Percentiles rank a stretch among this genome's conserved stretches.
These are phyloP conservation scores for Apiospora koreana DNA, from an alignment of 2,329 filamentous ascomycete genomes.

Conservation along the genomic window DNA sequence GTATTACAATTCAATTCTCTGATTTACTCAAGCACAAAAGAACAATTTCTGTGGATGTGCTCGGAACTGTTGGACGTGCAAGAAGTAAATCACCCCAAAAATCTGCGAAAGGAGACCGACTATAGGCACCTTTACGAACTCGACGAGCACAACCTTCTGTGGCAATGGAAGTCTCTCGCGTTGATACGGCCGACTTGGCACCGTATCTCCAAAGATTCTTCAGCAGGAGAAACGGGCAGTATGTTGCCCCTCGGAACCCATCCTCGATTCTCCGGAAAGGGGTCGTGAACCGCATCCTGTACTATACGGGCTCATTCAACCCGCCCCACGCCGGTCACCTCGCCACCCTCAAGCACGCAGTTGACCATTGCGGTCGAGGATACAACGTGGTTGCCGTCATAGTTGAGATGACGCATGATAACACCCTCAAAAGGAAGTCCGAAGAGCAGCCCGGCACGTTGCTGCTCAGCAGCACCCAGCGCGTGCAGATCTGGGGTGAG, in stretches of 20 bases:
- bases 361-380: slow-evolving; percentile 27
- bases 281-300: slow-evolving; percentile 25
- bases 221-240: neutral
- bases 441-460: slow-evolving; percentile 14
- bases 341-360: slow-evolving; percentile 30
- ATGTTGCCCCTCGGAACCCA: neutral
- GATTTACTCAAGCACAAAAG: no score
- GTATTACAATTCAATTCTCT: no score
- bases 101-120: neutral
- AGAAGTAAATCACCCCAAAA: neutral
- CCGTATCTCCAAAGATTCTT: neutral
- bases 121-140: neutral
- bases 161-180: neutral
- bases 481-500: slow-evolving; percentile 27
- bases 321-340: slow-evolving; percentile 38
- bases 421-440: slow-evolving; percentile 25
- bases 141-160: neutral
- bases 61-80: neutral
- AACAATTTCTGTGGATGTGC: no score
- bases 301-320: slow-evolving; percentile 39
- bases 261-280: neutral
- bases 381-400: slow-evolving; percentile 34
- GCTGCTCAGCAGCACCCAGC: slow-evolving; percentile 22
- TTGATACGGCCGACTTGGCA: neutral
- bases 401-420: slow-evolving; percentile 29